Conservation (phyloP, 805 yeast genomes). For the Teunomyces cretensis region DNA sequence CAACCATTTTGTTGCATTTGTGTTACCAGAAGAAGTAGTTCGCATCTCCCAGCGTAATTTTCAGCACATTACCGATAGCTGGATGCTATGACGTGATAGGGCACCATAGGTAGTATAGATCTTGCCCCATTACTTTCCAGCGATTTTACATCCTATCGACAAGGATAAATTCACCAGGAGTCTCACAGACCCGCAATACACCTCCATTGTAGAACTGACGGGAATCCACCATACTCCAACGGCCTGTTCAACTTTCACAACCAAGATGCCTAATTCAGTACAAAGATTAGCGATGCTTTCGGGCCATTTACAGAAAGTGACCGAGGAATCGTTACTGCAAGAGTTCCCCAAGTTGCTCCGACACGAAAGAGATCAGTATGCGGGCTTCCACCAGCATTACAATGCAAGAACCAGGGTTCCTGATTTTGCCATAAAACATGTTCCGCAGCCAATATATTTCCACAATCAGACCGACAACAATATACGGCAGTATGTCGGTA, state of each 20-base stretch:
- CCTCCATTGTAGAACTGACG: no score
- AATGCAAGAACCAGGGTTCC: neutral
- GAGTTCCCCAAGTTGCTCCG: constrained; percentile 18
- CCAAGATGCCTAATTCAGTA: neutral
- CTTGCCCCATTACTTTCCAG: neutral
- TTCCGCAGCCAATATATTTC: neutral
- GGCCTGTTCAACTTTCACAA: neutral
- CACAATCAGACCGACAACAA: neutral
- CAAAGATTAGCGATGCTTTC: constrained; percentile 18
- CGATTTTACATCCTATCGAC: no score
- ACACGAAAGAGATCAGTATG: constrained; percentile 15
- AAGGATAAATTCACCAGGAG: no score
- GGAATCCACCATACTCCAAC: no score
- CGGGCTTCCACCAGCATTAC: neutral
- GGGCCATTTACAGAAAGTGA: constrained; percentile 13
- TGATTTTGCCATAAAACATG: neutral
- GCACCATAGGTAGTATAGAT: neutral
- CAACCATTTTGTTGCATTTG: no score
- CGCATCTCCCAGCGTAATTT: neutral
- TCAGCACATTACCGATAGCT: neutral
- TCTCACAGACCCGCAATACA: no score
- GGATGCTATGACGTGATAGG: neutral
- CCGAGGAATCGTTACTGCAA: constrained; percentile 6
- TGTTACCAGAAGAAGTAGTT: no score
- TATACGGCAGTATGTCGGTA: neutral